Evolutionary conservation across 75 land plant genomes (phyloP).

Genomic region (Picea sitchensis): DNA sequence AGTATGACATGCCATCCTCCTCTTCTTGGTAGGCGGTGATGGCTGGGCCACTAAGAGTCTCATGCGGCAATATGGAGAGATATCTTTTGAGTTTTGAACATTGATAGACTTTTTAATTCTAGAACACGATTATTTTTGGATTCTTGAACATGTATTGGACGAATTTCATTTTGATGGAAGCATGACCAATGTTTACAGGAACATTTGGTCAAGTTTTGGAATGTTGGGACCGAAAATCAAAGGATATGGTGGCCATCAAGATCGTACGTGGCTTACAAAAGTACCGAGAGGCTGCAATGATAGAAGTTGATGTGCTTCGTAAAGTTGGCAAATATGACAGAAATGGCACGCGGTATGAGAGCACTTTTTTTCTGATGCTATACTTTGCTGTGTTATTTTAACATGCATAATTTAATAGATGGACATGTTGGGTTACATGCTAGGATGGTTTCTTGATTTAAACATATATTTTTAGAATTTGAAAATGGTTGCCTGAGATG

Average conservation of each 20-base stretch:
- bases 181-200: too few species aligned
- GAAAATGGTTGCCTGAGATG: neutral
- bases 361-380: neutral
- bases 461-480: neutral
- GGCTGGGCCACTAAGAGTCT: too few species aligned
- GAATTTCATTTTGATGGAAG: constrained; percentile 13
- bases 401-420: too few species aligned
- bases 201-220: too few species aligned
- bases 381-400: neutral
- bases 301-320: constrained; percentile 51
- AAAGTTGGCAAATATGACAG: constrained; percentile 27
- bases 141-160: constrained; percentile 87
- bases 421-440: neutral
- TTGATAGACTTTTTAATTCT: too few species aligned
- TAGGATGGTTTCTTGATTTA: too few species aligned
- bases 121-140: constrained; percentile 19
- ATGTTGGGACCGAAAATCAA: constrained; percentile 46
- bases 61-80: too few species aligned
- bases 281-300: constrained; percentile 85
- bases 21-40: too few species aligned
- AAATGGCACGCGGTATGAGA: constrained; percentile 58
- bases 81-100: too few species aligned
- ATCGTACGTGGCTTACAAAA: constrained; percentile 64
- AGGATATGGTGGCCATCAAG: constrained; percentile 73
- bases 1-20: too few species aligned